Percentiles rank a stretch among this genome's conserved stretches.
Conservation (phyloP, 805 yeast species). For the Pichia occidentalis region DNA sequence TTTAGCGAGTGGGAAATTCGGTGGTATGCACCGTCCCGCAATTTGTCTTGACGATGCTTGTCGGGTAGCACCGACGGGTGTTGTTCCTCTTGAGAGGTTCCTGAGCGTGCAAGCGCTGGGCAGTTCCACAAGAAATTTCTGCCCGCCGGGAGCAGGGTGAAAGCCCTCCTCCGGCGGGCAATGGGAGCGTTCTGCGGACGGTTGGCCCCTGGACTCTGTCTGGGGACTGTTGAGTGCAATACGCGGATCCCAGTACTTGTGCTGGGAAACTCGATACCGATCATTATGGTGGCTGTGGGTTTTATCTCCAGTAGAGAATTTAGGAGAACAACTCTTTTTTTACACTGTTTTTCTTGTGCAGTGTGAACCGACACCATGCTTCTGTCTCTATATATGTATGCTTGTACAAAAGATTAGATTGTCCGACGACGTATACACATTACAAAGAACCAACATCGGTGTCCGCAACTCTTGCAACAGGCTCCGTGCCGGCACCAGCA, state of each 20-base stretch:
- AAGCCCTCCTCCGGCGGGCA: constrained; percentile 10
- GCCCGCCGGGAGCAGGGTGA: too few relatives aligned
- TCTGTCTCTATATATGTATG: too few relatives aligned
- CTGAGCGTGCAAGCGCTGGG: constrained; percentile 35
- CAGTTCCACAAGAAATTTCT: constrained; percentile 32
- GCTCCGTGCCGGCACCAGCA: too few relatives aligned
- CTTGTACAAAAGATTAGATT: too few relatives aligned
- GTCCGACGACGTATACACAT: too few relatives aligned
- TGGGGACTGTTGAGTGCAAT: constrained; percentile 33
- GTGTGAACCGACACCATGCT: too few relatives aligned
- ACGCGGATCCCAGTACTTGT: constrained; percentile 27
- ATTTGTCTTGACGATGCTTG: constrained; percentile 29
- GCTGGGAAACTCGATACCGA: constrained; percentile 35
- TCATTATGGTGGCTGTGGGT: constrained; percentile 23
- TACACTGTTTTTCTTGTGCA: not conserved
- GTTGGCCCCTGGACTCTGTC: constrained; percentile 24
- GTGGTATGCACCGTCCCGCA: constrained; percentile 28
- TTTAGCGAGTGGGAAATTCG: constrained; percentile 38
- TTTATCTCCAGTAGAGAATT: too few relatives aligned
- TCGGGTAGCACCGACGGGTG: constrained; percentile 23
- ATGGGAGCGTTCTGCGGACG: constrained; percentile 36
- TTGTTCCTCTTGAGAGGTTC: constrained; percentile 32
- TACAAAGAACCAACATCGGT: too few relatives aligned
- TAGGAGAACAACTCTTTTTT: too few relatives aligned
- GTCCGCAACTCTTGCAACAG: too few relatives aligned